Conservation (phyloP, 2,329 filamentous ascomycete genomes). For the Curvularia spicifera region DNA sequence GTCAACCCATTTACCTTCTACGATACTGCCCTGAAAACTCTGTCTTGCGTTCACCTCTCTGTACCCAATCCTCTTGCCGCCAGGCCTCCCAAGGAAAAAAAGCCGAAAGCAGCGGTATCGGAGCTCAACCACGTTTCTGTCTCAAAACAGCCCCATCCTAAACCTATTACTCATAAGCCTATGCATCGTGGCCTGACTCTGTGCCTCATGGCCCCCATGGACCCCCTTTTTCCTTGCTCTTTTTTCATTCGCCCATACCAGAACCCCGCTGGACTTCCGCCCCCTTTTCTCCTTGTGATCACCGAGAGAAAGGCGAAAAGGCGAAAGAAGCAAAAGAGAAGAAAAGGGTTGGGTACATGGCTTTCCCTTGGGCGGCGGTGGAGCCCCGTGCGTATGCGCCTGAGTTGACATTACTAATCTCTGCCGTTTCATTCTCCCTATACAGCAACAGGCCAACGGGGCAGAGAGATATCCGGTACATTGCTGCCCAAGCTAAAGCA, state of each 20-base stretch:
- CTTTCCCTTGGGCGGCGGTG: not conserved
- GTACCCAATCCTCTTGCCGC: not conserved
- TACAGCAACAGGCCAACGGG: not conserved
- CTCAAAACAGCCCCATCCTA: too few species aligned
- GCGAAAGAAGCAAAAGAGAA: not conserved
- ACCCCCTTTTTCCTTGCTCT: not conserved
- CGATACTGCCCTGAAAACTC: not conserved
- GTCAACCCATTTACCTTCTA: not conserved
- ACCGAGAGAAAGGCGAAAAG: not conserved
- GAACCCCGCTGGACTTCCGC: not conserved
- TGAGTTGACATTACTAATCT: not conserved
- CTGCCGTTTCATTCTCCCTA: not conserved
- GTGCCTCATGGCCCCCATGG: too few species aligned
- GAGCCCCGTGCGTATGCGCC: not conserved
- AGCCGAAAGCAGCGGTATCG: not conserved
- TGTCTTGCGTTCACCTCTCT: not conserved
- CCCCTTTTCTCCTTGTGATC: not conserved
- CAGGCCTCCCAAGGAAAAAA: not conserved
- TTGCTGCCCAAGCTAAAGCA: not conserved
- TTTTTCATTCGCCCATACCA: not conserved
- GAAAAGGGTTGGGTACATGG: not conserved
- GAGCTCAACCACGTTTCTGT: not conserved
- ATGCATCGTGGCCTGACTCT: too few species aligned
- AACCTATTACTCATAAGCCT: too few species aligned
- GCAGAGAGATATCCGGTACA: not conserved